Conservation (phyloP, 192 early-diverging fungal genomes). For the Dissophora globulifera region DNA sequence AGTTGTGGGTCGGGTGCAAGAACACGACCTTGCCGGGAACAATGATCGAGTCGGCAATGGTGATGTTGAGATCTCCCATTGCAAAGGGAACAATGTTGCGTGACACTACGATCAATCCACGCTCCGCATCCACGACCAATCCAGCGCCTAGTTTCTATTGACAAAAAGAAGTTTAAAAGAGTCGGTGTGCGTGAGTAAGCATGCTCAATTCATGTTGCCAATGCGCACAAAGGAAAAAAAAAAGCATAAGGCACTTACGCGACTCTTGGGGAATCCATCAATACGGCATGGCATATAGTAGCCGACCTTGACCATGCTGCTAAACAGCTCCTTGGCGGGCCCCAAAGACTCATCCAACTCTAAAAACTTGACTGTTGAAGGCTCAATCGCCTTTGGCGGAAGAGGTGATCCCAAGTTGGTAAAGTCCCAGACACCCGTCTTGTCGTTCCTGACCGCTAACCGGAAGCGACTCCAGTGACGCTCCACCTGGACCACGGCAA, state of each 20-base stretch:
- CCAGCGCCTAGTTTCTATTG: conserved; percentile 74
- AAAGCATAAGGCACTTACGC: conserved; percentile 63
- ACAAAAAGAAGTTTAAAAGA: background rate
- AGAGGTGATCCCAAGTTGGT: conserved; percentile 70
- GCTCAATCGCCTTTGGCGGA: conserved; percentile 67
- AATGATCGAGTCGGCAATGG: conserved; percentile 84
- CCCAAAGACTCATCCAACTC: conserved; percentile 73
- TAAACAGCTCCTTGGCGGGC: conserved; percentile 71
- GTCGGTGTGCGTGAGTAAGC: no score
- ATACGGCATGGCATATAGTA: conserved; percentile 79
- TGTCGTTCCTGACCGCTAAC: conserved; percentile 77
- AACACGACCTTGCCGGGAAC: conserved; percentile 85
- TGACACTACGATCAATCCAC: conserved; percentile 84
- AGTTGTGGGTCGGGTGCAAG: conserved; percentile 91
- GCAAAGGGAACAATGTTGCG: conserved; percentile 80
- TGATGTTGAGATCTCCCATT: conserved; percentile 83
- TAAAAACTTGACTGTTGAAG: conserved; percentile 72
- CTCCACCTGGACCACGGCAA: conserved; percentile 76
- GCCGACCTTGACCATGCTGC: conserved; percentile 74
- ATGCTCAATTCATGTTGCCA: no score
- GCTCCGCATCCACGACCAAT: conserved; percentile 79
- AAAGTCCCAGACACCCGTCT: conserved; percentile 80
- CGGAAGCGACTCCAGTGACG: conserved; percentile 81
- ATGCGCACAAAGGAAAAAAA: conserved; percentile 1
- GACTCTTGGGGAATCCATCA: conserved; percentile 76